Base-by-base conservation (phyloP, 768 basidiomycete species). In the Boletus rex-veris region DNA sequence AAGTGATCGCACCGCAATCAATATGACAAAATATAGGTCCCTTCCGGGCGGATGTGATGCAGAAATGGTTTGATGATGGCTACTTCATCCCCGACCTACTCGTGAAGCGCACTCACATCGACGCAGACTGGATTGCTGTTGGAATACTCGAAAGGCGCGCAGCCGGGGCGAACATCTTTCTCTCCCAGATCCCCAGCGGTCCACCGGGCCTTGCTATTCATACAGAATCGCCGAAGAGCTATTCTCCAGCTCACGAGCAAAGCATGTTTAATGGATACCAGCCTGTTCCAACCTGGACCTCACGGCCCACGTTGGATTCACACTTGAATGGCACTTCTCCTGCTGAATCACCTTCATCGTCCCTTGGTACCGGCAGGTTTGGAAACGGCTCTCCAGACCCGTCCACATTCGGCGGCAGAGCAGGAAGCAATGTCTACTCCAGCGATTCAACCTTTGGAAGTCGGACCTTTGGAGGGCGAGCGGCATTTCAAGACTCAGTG, bases 31-130 rank as follows among this genome's bases (percentile, higher is more conserved):
- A 38, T 61, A 18, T 58, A 96, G 93, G 94, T 53, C 93, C 94
- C 6, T 98, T 96, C 78, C 80, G 80, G 42, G 92, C 91, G 26
- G 83, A 87, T 56, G 61, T 88, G 50, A 96, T 98, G 94, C 93
- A 96, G 74, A 90, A 90, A 64, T 97, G 94, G 94, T 86, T 85
- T 66, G 84, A 91, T 47, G 89, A 88, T 62, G 89, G 90, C 15
- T 98, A 95, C 71, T 98, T 98, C 64, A 75, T 82, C 9, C 75
- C 84, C 26, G 86, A 91, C 57, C 78, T 98, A 24, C 83, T 90
- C 33, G 86, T 95, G 83, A 91, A 88, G 66, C 84, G 93, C 43
- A 82, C 80, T n/a, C 77, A 81, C 57, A 58, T 88, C 48, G 90
- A 92, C 65, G 62, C 64, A 12, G 80, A 84, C 12, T 92, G 86